phyloP scores from a whole-genome alignment of 108 stramenopile species.

The Schizochytrium sp. region DNA sequence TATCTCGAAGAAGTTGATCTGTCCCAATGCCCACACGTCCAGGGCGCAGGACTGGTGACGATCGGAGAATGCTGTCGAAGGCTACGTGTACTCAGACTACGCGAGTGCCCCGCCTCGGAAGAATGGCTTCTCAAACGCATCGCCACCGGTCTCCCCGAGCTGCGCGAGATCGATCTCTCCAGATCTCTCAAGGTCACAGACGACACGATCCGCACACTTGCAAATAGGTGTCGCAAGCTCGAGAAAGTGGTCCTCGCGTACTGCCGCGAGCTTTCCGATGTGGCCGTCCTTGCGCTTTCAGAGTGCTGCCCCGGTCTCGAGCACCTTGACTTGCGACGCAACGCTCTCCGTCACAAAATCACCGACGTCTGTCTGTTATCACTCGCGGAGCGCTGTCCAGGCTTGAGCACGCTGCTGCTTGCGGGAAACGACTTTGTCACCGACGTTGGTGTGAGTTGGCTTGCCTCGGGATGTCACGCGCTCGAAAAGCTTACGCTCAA shows the following conservation, averaged over 20 bases:
- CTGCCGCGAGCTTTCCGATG: conserved; percentile 15
- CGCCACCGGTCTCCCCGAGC: neutral
- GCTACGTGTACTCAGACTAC: neutral
- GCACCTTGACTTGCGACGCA: neutral
- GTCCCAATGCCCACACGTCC: neutral
- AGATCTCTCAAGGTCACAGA: neutral
- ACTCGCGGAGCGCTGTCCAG: neutral
- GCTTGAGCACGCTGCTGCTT: neutral
- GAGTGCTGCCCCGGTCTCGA: neutral
- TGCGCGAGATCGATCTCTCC: conserved; percentile 6
- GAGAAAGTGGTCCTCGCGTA: neutral
- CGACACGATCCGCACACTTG: neutral
- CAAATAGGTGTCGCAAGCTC: neutral
- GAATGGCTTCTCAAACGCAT: conserved; percentile 8
- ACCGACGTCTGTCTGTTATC: neutral
- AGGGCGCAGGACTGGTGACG: neutral
- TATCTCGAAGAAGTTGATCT: neutral
- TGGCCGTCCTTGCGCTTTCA: neutral
- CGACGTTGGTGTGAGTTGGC: neutral
- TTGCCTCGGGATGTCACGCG: neutral
- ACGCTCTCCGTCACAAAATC: neutral
- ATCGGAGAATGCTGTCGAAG: neutral
- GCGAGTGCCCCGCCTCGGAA: neutral
- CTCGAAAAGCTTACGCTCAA: neutral
- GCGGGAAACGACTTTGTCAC: neutral